Conservation (phyloP, 257 asterid genomes). For the Plectranthus barbatus region DNA sequence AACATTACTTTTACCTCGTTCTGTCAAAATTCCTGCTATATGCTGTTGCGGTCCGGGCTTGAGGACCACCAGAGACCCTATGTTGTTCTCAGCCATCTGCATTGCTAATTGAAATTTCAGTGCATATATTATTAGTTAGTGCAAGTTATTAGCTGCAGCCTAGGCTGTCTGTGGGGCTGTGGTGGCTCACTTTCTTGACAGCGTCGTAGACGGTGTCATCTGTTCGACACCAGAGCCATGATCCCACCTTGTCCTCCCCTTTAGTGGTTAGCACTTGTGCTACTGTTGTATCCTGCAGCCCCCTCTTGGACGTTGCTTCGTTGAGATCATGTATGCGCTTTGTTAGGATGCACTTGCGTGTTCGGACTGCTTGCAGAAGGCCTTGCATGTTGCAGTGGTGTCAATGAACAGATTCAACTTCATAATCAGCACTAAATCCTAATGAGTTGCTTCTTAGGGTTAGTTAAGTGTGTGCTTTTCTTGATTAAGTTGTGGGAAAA, state of each 20-base stretch:
- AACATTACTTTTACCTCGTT: slow-evolving; percentile 41
- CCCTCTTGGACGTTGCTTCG: slow-evolving; percentile 29
- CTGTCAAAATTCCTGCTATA: slow-evolving; percentile 75
- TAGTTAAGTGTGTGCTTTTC: slow-evolving; percentile 19
- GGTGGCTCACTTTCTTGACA: slow-evolving; percentile 44
- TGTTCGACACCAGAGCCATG: slow-evolving; percentile 62
- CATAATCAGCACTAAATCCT: not conserved
- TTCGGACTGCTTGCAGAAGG: too few relatives aligned
- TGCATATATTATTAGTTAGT: not conserved
- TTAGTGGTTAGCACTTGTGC: slow-evolving; percentile 55
- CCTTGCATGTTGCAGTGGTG: slow-evolving; percentile 32
- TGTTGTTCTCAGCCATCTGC: slow-evolving; percentile 74
- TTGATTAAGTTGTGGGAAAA: slow-evolving; percentile 8
- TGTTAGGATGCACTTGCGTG: too few relatives aligned
- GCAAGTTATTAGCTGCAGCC: too few relatives aligned
- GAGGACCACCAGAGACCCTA: slow-evolving; percentile 75
- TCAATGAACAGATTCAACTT: not conserved
- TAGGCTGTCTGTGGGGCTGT: not conserved
- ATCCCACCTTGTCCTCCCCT: slow-evolving; percentile 45
- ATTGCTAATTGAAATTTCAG: slow-evolving; percentile 4
- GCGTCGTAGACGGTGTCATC: slow-evolving; percentile 64
- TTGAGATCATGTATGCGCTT: slow-evolving; percentile 6
- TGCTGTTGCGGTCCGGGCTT: slow-evolving; percentile 55
- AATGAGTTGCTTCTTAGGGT: slow-evolving; percentile 13
- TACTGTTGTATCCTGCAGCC: slow-evolving; percentile 54